A percentile compares a stretch with the other conserved stretches of the same genome.
Conservation (phyloP, 768 basidiomycete genomes). For the Tephrocybe sp. region DNA sequence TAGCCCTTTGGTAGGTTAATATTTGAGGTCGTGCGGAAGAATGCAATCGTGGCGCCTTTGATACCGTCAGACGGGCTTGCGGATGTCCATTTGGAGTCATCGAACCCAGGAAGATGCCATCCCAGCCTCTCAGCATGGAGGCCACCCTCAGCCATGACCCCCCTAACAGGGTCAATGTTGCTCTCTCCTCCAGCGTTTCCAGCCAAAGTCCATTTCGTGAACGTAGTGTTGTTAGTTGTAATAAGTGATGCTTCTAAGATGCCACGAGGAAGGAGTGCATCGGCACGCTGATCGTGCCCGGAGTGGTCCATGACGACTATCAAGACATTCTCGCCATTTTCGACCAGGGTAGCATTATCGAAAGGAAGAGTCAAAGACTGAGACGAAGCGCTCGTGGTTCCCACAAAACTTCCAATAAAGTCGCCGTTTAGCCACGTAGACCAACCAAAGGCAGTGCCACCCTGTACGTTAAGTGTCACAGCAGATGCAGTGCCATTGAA, state of each 20-base stretch:
- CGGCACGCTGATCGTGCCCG: constrained; percentile 9
- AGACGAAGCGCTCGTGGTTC: neutral
- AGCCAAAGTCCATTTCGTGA: constrained; percentile 8
- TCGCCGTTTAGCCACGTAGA: constrained; percentile 11
- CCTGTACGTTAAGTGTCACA: constrained; percentile 4
- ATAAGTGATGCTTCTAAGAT: constrained; percentile 7
- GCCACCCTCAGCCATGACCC: constrained; percentile 10
- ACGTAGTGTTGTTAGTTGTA: neutral
- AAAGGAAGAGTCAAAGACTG: constrained; percentile 3
- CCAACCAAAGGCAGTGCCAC: constrained; percentile 11
- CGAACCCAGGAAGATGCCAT: constrained; percentile 15
- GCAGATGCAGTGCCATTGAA: constrained; percentile 6
- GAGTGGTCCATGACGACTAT: constrained; percentile 12
- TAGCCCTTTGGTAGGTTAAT: constrained; percentile 9
- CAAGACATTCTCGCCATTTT: constrained; percentile 3
- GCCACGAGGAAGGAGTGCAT: constrained; percentile 8
- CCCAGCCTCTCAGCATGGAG: constrained; percentile 9
- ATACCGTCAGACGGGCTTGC: constrained; percentile 4
- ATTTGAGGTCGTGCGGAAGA: constrained; percentile 12
- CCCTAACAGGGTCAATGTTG: constrained; percentile 11
- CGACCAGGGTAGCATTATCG: constrained; percentile 1
- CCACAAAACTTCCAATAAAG: constrained; percentile 8
- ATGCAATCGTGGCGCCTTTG: constrained; percentile 3
- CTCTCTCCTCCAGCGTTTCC: constrained; percentile 10
- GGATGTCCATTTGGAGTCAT: constrained; percentile 6